Percentiles rank a stretch among this genome's conserved stretches.
Evolutionary conservation across 1,139 yeast genomes (phyloP).

Genomic region (Kurtzmaniella quercitrusa): DNA sequence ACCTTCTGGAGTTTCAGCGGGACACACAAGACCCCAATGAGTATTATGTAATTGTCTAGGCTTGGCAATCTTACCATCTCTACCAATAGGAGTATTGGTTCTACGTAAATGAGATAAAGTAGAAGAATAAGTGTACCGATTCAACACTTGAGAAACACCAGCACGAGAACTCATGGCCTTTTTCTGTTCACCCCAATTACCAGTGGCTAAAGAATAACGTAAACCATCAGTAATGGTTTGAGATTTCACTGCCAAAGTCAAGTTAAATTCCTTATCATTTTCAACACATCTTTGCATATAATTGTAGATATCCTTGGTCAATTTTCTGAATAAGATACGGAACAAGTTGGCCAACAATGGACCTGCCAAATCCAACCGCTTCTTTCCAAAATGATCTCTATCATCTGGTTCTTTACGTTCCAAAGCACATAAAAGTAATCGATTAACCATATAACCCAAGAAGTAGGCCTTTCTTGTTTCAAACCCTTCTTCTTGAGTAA

Average conservation of each 20-base stretch:
- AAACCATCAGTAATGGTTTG: constrained; percentile 96
- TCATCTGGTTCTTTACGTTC: constrained; percentile 98
- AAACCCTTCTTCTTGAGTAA: constrained; percentile 95
- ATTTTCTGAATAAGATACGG: constrained; percentile 88
- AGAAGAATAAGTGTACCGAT: constrained; percentile 95
- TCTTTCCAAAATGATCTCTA: constrained; percentile 98
- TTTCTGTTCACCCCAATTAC: constrained; percentile 99
- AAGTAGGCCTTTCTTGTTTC: constrained; percentile 96
- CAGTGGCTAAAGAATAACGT: constrained; percentile 96
- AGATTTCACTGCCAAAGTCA: constrained; percentile 94
- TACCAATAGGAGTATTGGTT: constrained; percentile 97
- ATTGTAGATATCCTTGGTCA: constrained; percentile 91
- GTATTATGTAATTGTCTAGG: constrained; percentile 99
- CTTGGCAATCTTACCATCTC: constrained; percentile 97
- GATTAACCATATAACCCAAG: constrained; percentile 95
- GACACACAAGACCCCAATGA: constrained; percentile 99
- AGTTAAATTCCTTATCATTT: constrained; percentile 92
- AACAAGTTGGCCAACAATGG: constrained; percentile 93
- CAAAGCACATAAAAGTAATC: constrained; percentile 88
- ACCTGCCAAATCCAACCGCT: constrained; percentile 97
- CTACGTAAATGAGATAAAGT: constrained; percentile 97
- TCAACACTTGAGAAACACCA: constrained; percentile 98
- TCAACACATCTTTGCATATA: constrained; percentile 99
- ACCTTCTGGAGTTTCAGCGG: constrained; percentile 99
- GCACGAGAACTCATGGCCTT: constrained; percentile 99